These are phyloP conservation scores for Blastobotrys petasosporus DNA, from an alignment of 1,139 yeast species.

Conservation along the genomic window DNA sequence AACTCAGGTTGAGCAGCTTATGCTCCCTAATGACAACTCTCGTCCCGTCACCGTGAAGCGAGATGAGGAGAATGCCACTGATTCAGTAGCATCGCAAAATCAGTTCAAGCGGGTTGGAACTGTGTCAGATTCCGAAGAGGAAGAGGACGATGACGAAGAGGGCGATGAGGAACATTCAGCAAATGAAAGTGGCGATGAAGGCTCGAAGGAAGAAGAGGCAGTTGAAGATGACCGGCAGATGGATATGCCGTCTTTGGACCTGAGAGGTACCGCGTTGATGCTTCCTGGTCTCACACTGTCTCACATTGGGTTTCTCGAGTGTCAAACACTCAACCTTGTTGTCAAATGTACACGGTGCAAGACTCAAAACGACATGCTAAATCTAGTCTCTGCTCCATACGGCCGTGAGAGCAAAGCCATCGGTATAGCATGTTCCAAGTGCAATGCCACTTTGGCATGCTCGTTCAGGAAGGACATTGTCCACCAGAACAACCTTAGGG, in stretches of 20 bases:
- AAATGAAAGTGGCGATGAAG: constrained; percentile 9
- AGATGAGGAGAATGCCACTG: neutral
- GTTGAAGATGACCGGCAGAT: constrained; percentile 7
- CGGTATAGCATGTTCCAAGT: constrained; percentile 33
- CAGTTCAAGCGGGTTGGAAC: neutral
- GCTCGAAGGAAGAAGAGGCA: neutral
- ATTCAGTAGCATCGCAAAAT: neutral
- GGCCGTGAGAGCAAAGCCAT: constrained; percentile 34
- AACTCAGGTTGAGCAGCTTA: constrained; percentile 23
- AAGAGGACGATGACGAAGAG: constrained; percentile 5
- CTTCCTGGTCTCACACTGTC: constrained; percentile 30
- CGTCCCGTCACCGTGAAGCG: neutral
- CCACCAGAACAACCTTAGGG: constrained; percentile 26
- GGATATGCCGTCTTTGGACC: constrained; percentile 20
- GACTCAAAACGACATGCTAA: constrained; percentile 31
- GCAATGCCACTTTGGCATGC: constrained; percentile 33
- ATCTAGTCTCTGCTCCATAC: constrained; percentile 34
- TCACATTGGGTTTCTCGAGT: constrained; percentile 34
- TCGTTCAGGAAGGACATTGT: constrained; percentile 35
- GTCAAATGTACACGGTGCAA: constrained; percentile 38
- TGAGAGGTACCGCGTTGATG: constrained; percentile 33
- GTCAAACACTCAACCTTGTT: constrained; percentile 32
- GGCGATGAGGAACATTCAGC: constrained; percentile 5
- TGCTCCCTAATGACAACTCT: constrained; percentile 16
- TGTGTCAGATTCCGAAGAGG: neutral